These are phyloP conservation scores for Hanseniaspora lachancei DNA, from an alignment of 805 yeast species.

Conservation along the genomic window DNA sequence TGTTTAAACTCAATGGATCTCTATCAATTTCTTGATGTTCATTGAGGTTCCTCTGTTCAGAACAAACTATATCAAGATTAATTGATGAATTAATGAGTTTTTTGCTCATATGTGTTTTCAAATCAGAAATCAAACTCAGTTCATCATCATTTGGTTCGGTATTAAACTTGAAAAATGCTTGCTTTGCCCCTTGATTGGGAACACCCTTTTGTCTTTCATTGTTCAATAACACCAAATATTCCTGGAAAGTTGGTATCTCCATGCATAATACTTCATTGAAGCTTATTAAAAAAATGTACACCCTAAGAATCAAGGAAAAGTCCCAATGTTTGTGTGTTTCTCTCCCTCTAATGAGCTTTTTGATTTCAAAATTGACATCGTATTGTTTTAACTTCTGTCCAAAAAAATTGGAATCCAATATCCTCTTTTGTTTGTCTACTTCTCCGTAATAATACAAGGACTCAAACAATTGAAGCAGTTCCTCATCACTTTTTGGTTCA, in stretches of 20 bases:
- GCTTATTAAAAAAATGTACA: conserved; percentile 2
- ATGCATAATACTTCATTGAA: background rate
- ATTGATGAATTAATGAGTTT: background rate
- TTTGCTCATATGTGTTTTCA: background rate
- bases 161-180: background rate
- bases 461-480: background rate
- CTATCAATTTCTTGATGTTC: conserved; percentile 1
- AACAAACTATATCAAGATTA: background rate
- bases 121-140: background rate
- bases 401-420: background rate
- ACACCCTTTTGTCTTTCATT: background rate
- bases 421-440: background rate
- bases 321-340: background rate
- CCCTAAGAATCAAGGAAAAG: conserved; percentile 1
- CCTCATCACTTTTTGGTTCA: background rate
- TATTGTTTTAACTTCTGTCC: background rate
- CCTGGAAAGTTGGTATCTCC: background rate
- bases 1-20: conserved; percentile 16
- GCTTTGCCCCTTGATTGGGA: background rate
- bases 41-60: too few species aligned
- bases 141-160: background rate
- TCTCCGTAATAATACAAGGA: background rate
- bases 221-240: background rate
- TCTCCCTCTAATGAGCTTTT: background rate
- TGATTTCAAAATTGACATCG: background rate